Evolutionary conservation across 306 rosid genomes (phyloP), one percentile per base, ranked within the genome.

Genomic region (Purshia tridentata): DNA sequence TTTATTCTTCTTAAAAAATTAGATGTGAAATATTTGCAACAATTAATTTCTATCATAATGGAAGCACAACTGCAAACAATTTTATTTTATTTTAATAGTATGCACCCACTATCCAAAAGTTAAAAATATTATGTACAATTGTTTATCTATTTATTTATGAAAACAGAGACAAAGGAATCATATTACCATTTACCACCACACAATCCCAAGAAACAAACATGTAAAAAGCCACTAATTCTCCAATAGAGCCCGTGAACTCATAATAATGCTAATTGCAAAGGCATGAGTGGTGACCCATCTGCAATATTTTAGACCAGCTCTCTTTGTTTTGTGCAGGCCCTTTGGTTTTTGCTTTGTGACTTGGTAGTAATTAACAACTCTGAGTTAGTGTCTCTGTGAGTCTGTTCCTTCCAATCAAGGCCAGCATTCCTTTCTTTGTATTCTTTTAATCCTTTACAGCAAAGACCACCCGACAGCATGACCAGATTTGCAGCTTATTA

Each of bases 361-460:
- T 69, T 53, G 14, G 44, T 35, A 79, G 39, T 52, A 80, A 78
- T 86, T 88, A 60, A 82, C 77, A 69, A 82, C 70, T 65, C 52
- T 65, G 66, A 42, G 59, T 8, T 69, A 53, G 69, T 76, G 71
- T n/a, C n/a, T n/a, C n/a, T n/a, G n/a, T 65, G 48, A 72, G 62
- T 78, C 73, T 85, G 89, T 83, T 85, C 78, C 88, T 83, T 85
- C 84, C 89, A 83, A 80, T 76, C 71, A 88, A 81, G 83, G 88
- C 87, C 88, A 84, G 66, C 81, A 56, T 70, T 46, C 60, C 70
- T 75, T 83, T 64, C 78, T 81, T 73, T 62, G 68, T 60, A 79
- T 60, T 72, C 71, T 76, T 72, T 79, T 74, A 73, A 76, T 83
- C 78, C 61, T 83, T 86, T 75, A 73, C 72, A 40, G 58, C 68